Conservation (phyloP, 1,284 basidiomycete genomes). For the Puccinia polysora region DNA sequence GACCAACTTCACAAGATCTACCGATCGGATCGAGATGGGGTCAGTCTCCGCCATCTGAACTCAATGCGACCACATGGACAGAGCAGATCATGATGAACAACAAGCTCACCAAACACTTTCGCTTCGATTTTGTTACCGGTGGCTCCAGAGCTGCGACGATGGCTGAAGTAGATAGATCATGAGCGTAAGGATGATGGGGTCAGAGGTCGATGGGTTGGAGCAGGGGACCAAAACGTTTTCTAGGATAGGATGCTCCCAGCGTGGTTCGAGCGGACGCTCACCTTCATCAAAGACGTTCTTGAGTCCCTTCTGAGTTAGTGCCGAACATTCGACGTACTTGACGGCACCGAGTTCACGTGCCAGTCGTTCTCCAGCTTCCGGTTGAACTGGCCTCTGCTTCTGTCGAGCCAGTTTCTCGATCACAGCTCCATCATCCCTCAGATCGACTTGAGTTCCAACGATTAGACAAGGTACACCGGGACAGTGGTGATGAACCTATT, state of each 20-base stretch:
- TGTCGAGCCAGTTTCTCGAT: conserved; percentile 91
- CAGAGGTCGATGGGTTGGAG: not conserved
- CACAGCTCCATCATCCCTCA: conserved; percentile 87
- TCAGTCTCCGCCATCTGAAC: too few relatives aligned
- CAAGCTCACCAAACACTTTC: conserved; percentile 31
- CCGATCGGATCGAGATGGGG: too few relatives aligned
- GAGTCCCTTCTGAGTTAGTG: conserved; percentile 94
- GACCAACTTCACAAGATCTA: too few relatives aligned
- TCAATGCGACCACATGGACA: too few relatives aligned
- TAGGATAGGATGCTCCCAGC: not conserved
- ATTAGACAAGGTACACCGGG: conserved; percentile 99
- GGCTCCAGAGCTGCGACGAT: conserved; percentile 43
- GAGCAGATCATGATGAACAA: too few relatives aligned
- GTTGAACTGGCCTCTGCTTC: conserved; percentile 86
- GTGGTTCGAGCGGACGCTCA: not conserved
- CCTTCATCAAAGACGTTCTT: conserved; percentile 99
- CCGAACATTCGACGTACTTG: conserved; percentile 99
- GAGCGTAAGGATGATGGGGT: not conserved
- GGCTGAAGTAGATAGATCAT: conserved; percentile 1
- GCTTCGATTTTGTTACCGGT: conserved; percentile 42
- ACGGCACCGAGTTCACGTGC: conserved; percentile 93
- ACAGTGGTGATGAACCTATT: conserved; percentile 87
- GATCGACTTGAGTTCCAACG: conserved; percentile 96
- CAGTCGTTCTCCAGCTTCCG: conserved; percentile 85
- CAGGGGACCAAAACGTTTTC: not conserved